Percentiles rank a stretch among this genome's conserved stretches.
Evolutionary conservation across 441 rosid species (phyloP).

Genomic region (Breynia disticha): DNA sequence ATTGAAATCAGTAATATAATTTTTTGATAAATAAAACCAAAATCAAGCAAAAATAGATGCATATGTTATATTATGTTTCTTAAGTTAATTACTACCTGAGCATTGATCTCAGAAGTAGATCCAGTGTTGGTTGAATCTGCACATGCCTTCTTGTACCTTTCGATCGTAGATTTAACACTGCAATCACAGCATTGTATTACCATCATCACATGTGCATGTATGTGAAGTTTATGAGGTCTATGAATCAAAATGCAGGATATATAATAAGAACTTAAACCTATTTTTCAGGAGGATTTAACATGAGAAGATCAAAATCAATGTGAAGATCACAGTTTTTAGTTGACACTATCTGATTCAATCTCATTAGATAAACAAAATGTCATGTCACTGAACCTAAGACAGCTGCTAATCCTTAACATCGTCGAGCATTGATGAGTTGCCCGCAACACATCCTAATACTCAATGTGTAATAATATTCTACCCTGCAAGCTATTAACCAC

Average conservation of each 20-base stretch:
- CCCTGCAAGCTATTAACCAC: slow-evolving; percentile 24
- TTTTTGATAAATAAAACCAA: too few relatives aligned
- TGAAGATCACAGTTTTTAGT: slow-evolving; percentile 25
- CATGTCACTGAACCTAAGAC: not conserved
- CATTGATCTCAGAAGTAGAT: slow-evolving; percentile 71
- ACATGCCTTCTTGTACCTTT: slow-evolving; percentile 76
- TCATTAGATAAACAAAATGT: not conserved
- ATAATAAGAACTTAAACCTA: too few relatives aligned
- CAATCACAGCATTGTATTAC: slow-evolving; percentile 1
- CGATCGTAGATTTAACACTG: slow-evolving; percentile 79
- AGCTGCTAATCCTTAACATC: slow-evolving; percentile 60
- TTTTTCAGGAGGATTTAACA: too few relatives aligned
- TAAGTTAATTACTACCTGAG: slow-evolving; percentile 48
- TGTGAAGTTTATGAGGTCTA: not conserved
- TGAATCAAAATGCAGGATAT: too few relatives aligned
- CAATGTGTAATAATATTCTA: slow-evolving; percentile 27
- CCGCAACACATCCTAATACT: slow-evolving; percentile 35
- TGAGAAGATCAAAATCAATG: slow-evolving; percentile 2
- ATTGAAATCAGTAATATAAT: not conserved
- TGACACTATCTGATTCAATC: slow-evolving; percentile 19
- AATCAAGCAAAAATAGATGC: too few relatives aligned
- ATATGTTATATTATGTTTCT: too few relatives aligned
- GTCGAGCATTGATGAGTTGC: slow-evolving; percentile 73
- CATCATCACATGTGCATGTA: too few relatives aligned
- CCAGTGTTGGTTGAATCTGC: slow-evolving; percentile 57